phyloP scores from a whole-genome alignment of 306 rosid genomes.

The Cicer arietinum region DNA sequence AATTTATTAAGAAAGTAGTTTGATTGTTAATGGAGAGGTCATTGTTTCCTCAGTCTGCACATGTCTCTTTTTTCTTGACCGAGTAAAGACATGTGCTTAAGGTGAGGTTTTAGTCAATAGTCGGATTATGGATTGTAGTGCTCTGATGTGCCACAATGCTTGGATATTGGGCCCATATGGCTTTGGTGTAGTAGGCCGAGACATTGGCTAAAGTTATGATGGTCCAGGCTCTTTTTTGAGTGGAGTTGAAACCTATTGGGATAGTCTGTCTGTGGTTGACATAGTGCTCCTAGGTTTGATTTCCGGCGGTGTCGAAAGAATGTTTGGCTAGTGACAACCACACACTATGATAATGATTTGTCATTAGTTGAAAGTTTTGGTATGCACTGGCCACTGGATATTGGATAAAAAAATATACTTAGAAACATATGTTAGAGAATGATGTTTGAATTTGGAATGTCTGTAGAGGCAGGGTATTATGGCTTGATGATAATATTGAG shows the following conservation, averaged over 20 bases:
- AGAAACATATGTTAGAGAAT: neutral
- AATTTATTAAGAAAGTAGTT: neutral
- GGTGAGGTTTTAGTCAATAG: no score
- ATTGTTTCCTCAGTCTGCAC: no score
- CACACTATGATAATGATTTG: neutral
- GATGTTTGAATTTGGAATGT: neutral
- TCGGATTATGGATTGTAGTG: no score
- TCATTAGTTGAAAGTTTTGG: neutral
- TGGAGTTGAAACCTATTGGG: neutral
- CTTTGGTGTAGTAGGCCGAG: no score
- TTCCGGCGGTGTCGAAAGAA: neutral
- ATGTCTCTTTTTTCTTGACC: no score
- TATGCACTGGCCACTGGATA: neutral
- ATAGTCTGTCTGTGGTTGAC: neutral
- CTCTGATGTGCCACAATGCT: no score
- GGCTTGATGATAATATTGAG: neutral
- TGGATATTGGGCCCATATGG: no score
- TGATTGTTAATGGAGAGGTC: neutral
- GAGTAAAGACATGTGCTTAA: no score
- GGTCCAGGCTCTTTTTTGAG: neutral
- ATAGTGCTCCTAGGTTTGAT: neutral
- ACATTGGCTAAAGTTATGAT: no score
- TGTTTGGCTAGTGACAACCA: neutral
- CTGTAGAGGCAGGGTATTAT: slow-evolving; percentile 1
- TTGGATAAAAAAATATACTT: neutral